Percentiles rank a stretch among this genome's conserved stretches.
These are phyloP conservation scores for Alternaria atra DNA, from an alignment of 2,329 filamentous ascomycete genomes.

Conservation along the genomic window DNA sequence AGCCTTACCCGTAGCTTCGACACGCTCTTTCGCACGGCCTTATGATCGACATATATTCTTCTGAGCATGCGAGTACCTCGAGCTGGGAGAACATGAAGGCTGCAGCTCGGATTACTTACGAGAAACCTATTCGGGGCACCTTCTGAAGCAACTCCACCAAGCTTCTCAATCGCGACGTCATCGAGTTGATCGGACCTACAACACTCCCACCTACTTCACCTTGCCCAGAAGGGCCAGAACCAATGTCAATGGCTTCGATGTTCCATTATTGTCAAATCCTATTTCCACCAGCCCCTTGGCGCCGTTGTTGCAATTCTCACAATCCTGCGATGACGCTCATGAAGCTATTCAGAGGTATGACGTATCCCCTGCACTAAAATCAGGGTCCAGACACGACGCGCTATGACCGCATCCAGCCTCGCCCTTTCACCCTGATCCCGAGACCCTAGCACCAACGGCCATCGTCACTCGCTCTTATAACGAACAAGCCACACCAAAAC, in stretches of 20 bases:
- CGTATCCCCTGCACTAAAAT: constrained; percentile 17
- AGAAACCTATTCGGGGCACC: background rate
- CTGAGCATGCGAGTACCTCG: background rate
- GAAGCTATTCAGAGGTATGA: constrained; percentile 30
- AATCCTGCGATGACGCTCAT: constrained; percentile 22
- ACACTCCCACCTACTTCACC: background rate
- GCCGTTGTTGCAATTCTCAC: background rate
- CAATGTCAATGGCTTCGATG: background rate
- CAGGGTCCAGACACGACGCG: constrained; percentile 15
- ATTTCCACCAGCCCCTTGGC: background rate
- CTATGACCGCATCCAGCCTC: constrained; percentile 23
- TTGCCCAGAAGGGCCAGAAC: background rate
- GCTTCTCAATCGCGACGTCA: background rate
- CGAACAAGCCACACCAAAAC: constrained; percentile 22
- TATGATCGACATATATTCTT: constrained; percentile 1
- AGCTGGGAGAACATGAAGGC: background rate
- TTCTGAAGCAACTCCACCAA: background rate
- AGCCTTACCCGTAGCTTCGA: constrained; percentile 15
- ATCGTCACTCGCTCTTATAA: constrained; percentile 21
- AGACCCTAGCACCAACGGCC: constrained; percentile 19
- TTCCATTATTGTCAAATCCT: constrained; percentile 4
- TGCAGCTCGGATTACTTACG: background rate
- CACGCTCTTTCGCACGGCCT: constrained; percentile 1
- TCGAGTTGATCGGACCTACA: background rate
- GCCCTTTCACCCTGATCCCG: constrained; percentile 6